Percentiles rank a stretch among this genome's conserved stretches.
Evolutionary conservation across 345 rosid genomes (phyloP).

Genomic region (Geranium brycei): DNA sequence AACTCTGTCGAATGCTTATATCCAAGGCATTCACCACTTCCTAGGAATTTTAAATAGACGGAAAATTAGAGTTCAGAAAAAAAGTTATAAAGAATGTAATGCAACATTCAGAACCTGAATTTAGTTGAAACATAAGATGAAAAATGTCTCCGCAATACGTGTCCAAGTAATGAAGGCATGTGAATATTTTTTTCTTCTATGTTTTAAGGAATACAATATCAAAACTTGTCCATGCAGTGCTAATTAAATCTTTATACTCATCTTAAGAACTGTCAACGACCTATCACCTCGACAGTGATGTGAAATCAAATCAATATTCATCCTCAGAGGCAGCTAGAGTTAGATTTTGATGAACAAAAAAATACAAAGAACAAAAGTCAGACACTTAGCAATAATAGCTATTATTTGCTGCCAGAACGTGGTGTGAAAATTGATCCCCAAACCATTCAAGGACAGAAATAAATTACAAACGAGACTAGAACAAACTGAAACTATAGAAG

Average conservation of each 20-base stretch:
- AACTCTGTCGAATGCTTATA: constrained; percentile 18
- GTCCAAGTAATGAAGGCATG: not conserved
- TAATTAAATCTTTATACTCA: not conserved
- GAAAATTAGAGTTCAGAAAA: not conserved
- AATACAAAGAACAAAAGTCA: too few relatives aligned
- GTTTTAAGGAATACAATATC: not conserved
- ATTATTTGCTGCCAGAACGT: too few relatives aligned
- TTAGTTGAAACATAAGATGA: not conserved
- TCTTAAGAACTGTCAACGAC: too few relatives aligned
- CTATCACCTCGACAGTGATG: too few relatives aligned
- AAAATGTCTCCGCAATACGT: not conserved
- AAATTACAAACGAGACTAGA: too few relatives aligned
- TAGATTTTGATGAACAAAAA: too few relatives aligned
- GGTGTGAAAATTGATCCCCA: too few relatives aligned
- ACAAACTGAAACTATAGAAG: too few relatives aligned
- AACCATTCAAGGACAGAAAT: too few relatives aligned
- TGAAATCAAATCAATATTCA: too few relatives aligned
- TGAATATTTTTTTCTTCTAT: not conserved
- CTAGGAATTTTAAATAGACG: constrained; percentile 15
- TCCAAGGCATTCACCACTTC: constrained; percentile 37
- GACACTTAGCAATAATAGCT: too few relatives aligned
- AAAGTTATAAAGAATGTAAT: not conserved
- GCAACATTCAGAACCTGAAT: not conserved
- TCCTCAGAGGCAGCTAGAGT: too few relatives aligned
- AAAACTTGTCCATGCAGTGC: not conserved